A percentile compares a stretch with the other conserved stretches of the same genome.
Conservation (phyloP, 805 yeast genomes). For the Wickerhamiella azyma region DNA sequence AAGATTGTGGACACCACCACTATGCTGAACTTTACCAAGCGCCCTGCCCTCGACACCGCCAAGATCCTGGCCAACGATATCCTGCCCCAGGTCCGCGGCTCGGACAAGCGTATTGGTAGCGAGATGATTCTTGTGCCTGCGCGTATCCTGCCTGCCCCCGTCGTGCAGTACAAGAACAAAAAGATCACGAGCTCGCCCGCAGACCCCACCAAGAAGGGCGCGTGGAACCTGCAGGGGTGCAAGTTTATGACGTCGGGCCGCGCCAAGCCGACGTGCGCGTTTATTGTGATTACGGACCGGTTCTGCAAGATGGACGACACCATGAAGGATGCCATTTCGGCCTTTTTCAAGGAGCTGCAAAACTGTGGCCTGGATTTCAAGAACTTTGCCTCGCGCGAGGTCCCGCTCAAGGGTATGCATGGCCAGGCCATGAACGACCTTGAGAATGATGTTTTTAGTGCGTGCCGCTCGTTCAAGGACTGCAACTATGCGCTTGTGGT, state of each 20-base stretch:
- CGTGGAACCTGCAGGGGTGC: slow-evolving; percentile 9
- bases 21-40: slow-evolving; percentile 9
- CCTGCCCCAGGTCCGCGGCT: slow-evolving; percentile 42
- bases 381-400: neutral
- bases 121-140: slow-evolving; percentile 6
- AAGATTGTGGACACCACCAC: slow-evolving; percentile 7
- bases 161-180: slow-evolving; percentile 8
- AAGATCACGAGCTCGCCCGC: slow-evolving; percentile 5
- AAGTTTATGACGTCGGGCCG: slow-evolving; percentile 6
- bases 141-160: slow-evolving; percentile 9
- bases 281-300: slow-evolving; percentile 7
- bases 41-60: slow-evolving; percentile 7
- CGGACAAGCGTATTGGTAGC: slow-evolving; percentile 93
- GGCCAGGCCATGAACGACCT: slow-evolving; percentile 1
- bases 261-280: slow-evolving; percentile 5
- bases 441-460: slow-evolving; percentile 4
- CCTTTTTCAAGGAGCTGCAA: slow-evolving; percentile 7
- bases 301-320: slow-evolving; percentile 3
- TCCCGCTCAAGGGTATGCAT: slow-evolving; percentile 4
- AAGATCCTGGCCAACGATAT: slow-evolving; percentile 8
- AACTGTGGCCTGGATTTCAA: slow-evolving; percentile 7
- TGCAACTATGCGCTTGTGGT: slow-evolving; percentile 8
- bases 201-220: slow-evolving; percentile 9
- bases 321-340: slow-evolving; percentile 7
- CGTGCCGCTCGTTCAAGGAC: slow-evolving; percentile 5